Base-by-base conservation (phyloP, 495 filamentous ascomycete genomes). In the Penicillium taxi region DNA sequence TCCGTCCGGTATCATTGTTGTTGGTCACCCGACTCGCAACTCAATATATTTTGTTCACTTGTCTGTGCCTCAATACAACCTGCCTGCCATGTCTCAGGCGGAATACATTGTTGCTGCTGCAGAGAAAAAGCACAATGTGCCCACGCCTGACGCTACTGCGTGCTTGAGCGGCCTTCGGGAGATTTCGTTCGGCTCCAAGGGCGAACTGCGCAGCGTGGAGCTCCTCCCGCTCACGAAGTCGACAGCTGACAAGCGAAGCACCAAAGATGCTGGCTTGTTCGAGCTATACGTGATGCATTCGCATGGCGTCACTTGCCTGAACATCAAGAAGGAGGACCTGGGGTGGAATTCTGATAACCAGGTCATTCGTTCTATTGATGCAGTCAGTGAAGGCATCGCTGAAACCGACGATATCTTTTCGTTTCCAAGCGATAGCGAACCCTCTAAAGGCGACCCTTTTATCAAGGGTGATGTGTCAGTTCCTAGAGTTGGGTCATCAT, bases 261-360 rank as follows among this genome's bases (percentile, higher is more conserved):
- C 76, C 11, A 69, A 73, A 17, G 76, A 82, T 14, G 77, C 70
- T 12, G 55, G 67, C 3, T 53, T 94, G 32, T 96, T 96, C 47
- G 93, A 96, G 66, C 75, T 99, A 6, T 99, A 96, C 59, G 83
- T 85, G 14, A 93, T 94, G 81, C 89, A 99, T 59, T 94, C 91
- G 6, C 91, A 86, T 58, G 93, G 93, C 42, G 87, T 96, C 26
- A 87, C 86, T 1, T 86, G 82, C 50, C 48, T 96, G 20, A 79
- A 73, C 50, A 75, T 99, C 49, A 89, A 81, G 56, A 82, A 84
- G 56, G 75, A 80, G 30, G 89, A 96, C 59, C 63, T 99, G 36
- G 91, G 93, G 4, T 96, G 86, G 88, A 79, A 75, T 38, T 64
- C 73, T 23, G 86, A 96, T 22, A 87, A 83, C 58, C 91, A 88